Evolutionary conservation across 2,329 filamentous ascomycete genomes (phyloP), one percentile per base, ranked within the genome.

Genomic region (Dactylellina sp.): DNA sequence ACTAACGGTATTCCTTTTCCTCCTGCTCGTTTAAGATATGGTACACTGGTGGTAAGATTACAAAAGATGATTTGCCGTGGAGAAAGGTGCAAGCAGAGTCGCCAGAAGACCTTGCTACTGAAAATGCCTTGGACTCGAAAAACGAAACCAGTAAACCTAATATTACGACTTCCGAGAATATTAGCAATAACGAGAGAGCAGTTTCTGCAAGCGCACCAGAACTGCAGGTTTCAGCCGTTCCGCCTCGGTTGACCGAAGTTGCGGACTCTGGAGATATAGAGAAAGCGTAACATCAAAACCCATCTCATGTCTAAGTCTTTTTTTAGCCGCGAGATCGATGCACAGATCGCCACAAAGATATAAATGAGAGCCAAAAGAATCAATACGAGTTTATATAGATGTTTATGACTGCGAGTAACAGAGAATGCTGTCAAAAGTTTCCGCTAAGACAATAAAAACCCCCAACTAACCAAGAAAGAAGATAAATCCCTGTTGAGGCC

Each of bases 21-120:
- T 5, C 9, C 28, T 32, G 37, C 28, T 2, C 32, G 47, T 40
- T 9, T 2, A 35, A 78, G 76, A 50, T 66, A 12, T 72, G 74
- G 53, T 78, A 77, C 61, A 76, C 76, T 1, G 76, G 77, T 7
- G 76, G 76, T 16, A 75, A 76, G 59, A 74, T 77, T n/a, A 74
- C 57, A 11, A 75, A 53, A 40, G 57, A 46, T 14, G 71, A 76
- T 25, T 40, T 76, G 22, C 44, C 65, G 7, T 72, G 66, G 59
- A 64, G 37, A 20, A 46, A 62, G 37, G 24, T 50, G 28, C 22
- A 49, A 35, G 44, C 22, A 42, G 14, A 49, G 14, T 4, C 24
- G 1, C 12, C 57, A 28, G 56, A 39, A 9, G 55, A 25, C 7
- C 28, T 20, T 18, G 24, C 22, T 20, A 14, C 35, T 9, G 47